Evolutionary conservation across 2,329 filamentous ascomycete species (phyloP).

Genomic region (Pseudogymnoascus sp.): DNA sequence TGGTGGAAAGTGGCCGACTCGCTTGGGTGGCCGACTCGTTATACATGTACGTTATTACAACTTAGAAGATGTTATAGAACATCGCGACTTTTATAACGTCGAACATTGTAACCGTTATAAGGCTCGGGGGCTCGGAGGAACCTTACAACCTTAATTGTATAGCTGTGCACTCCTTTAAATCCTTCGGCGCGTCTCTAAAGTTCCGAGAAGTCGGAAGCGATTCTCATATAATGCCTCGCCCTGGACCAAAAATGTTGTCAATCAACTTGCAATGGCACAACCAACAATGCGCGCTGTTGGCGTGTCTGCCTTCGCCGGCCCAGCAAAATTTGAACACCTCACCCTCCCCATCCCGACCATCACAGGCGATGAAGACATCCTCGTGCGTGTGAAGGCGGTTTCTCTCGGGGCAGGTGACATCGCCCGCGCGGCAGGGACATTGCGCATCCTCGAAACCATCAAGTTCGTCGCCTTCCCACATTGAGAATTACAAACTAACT

Average conservation of each 20-base stretch:
- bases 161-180: neutral
- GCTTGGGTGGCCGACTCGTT: too few species aligned
- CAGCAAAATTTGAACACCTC: neutral
- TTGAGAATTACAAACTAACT: conserved; percentile 12
- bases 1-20: too few species aligned
- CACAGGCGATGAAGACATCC: neutral
- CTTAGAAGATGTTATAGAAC: too few species aligned
- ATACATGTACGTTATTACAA: too few species aligned
- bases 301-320: neutral
- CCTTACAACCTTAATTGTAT: neutral
- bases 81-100: neutral
- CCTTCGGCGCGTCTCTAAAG: neutral
- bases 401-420: neutral
- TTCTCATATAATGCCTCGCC: conserved; percentile 24
- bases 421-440: conserved; percentile 14
- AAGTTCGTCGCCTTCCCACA: conserved; percentile 44
- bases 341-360: neutral
- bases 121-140: neutral
- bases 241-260: conserved; percentile 24
- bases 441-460: conserved; percentile 34
- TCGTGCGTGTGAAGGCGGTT: neutral
- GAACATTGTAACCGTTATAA: too few species aligned
- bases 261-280: neutral
- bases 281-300: neutral
- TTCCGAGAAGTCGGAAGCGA: neutral